Conservation (phyloP, 495 filamentous ascomycete species). For the Neurospora intermedia region DNA sequence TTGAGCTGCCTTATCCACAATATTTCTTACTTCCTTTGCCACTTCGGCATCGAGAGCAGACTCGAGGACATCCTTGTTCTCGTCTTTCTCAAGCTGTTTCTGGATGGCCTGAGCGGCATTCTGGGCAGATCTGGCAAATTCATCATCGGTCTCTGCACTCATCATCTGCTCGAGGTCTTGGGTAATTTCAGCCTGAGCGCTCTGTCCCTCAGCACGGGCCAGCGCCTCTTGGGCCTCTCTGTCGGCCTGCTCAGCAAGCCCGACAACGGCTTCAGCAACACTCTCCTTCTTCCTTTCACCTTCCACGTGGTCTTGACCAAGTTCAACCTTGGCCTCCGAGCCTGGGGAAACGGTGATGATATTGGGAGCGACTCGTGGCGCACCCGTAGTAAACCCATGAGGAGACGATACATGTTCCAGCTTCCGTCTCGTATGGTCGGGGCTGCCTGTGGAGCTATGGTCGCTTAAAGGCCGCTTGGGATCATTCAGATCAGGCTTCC, state of each 20-base stretch:
- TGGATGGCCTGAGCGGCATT: conserved; percentile 40
- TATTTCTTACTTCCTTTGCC: conserved; percentile 47
- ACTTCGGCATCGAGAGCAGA: conserved; percentile 38
- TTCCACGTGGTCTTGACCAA: conserved; percentile 1
- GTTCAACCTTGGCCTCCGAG: conserved; percentile 6
- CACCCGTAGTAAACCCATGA: conserved; percentile 8
- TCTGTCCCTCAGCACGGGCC: conserved; percentile 42
- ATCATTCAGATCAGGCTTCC: conserved; percentile 28
- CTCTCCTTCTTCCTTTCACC: conserved; percentile 44
- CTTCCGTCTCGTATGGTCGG: conserved; percentile 34
- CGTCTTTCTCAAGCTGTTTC: conserved; percentile 47
- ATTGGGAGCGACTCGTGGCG: not conserved
- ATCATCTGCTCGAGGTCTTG: conserved; percentile 33
- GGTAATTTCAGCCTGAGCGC: conserved; percentile 37
- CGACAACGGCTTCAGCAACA: conserved; percentile 59
- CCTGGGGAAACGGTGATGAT: conserved; percentile 8
- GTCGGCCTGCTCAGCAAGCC: conserved; percentile 56
- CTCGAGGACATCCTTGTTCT: conserved; percentile 40
- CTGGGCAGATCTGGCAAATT: conserved; percentile 33
- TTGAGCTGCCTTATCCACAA: conserved; percentile 45
- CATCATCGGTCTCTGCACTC: conserved; percentile 31
- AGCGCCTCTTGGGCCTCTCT: conserved; percentile 58
- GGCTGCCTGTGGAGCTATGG: conserved; percentile 26
- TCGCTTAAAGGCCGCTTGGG: conserved; percentile 30
- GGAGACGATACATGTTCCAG: conserved; percentile 31